Base-by-base conservation (phyloP, 129 eudicot species). In the Glebionis coronaria region DNA sequence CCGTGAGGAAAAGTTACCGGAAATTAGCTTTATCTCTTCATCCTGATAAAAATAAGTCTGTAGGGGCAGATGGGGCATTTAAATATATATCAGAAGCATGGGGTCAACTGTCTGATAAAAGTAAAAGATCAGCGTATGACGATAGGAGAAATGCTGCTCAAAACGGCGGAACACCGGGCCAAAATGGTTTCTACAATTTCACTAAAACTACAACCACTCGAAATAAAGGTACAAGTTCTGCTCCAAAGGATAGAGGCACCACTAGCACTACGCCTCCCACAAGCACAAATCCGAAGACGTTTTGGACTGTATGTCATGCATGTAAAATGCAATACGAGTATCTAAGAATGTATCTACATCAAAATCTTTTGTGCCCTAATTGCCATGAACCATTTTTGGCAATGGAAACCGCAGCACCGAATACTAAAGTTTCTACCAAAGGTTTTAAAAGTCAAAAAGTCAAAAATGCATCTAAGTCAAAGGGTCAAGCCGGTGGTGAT, bases 11-110 rank as follows among this genome's bases (percentile, higher is more conserved):
- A 76, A 84, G 80, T 60, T 91, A 72, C 46, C 72, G 94, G 23
- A 88, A 85, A 80, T 68, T 91, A 53, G 96, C 94, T 44, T 87
- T 91, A 46, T 70, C 67, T 72, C 88, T 91, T 81, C 97, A 91
- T 81, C 97, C 97, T 0, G 97, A 91, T 68, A 91, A 91, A 71
- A 91, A 88, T 71, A 85, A 87, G 56, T 77, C 90, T 23, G 52
- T 88, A 31, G 97, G 97, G 59, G 97, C 96, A 44, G 97, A 91
- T 69, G 97, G 94, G 19, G 97, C 97, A 10, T 91, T 91, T 76
- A 81, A 85, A 62, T 74, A 79, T 56, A 73, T 91, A 31, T 83
- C 94, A 11, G 88, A 91, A 81, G 90, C 97, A 6, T 91, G 97
- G 97, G 85, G 88, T 72, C 21, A 82, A 50, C 69, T 91, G 60